phyloP scores from a whole-genome alignment of 371 early-diverging fungal species.

The Dichotomocladium elegans region DNA sequence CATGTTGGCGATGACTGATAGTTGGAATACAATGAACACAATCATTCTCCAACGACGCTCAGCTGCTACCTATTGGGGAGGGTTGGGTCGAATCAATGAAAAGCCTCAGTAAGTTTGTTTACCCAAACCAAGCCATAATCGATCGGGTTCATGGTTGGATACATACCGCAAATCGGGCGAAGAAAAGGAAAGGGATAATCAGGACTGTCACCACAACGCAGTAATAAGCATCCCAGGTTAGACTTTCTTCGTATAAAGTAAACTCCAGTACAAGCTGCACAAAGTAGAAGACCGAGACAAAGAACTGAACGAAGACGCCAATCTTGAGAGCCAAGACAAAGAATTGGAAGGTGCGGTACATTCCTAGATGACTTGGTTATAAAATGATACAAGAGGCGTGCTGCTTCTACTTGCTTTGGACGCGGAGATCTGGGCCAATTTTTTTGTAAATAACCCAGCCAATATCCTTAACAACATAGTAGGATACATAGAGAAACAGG shows the following conservation, averaged over 20 bases:
- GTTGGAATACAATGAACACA: slow-evolving; percentile 36
- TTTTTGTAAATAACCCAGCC: slow-evolving; percentile 49
- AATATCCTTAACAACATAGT: slow-evolving; percentile 27
- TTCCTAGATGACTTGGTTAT: slow-evolving; percentile 14
- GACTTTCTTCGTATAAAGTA: neutral
- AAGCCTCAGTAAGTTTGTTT: no score
- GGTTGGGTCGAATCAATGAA: no score
- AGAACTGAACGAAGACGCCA: slow-evolving; percentile 25
- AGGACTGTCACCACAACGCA: slow-evolving; percentile 29
- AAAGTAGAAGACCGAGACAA: slow-evolving; percentile 24
- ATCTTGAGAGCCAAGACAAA: slow-evolving; percentile 30
- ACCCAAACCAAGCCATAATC: no score
- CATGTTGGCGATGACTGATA: slow-evolving; percentile 27
- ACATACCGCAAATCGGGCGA: slow-evolving; percentile 36
- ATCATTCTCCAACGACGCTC: slow-evolving; percentile 32
- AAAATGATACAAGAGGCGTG: neutral
- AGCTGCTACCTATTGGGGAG: slow-evolving; percentile 31
- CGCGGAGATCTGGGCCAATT: slow-evolving; percentile 38
- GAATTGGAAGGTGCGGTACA: slow-evolving; percentile 36
- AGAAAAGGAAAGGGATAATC: slow-evolving; percentile 38
- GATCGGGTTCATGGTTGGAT: no score
- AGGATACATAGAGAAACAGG: slow-evolving; percentile 28
- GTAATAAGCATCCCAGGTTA: slow-evolving; percentile 19
- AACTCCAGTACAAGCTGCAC: slow-evolving; percentile 15
- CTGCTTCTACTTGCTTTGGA: slow-evolving; percentile 34